A percentile compares a stretch with the other conserved stretches of the same genome.
phyloP scores from a whole-genome alignment of 805 yeast species.

The Myxozyma sirexii region DNA sequence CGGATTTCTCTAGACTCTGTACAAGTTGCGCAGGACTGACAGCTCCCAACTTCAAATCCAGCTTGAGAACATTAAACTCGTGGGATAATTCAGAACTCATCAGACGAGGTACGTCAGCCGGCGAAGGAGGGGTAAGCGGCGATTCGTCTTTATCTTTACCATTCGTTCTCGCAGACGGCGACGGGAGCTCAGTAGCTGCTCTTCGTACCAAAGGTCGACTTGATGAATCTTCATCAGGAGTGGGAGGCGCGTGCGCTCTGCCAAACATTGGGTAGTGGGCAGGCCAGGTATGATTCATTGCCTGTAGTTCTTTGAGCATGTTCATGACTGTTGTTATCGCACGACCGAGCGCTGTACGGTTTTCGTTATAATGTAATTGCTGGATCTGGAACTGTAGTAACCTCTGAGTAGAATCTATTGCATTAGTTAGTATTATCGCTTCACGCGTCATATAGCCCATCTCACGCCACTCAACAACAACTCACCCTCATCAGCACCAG shows the following conservation, averaged over 20 bases:
- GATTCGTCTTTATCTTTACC: conserved; percentile 2
- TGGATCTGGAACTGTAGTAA: conserved; percentile 55
- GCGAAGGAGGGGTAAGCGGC: not conserved
- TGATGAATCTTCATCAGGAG: not conserved
- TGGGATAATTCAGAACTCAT: conserved; percentile 24
- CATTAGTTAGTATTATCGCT: too few relatives aligned
- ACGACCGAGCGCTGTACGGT: conserved; percentile 64
- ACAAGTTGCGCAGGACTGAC: conserved; percentile 47
- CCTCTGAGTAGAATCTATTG: conserved; percentile 29
- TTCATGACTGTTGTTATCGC: conserved; percentile 38
- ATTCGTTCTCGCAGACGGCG: not conserved
- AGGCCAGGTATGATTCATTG: conserved; percentile 38
- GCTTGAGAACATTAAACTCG: conserved; percentile 60
- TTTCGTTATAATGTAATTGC: conserved; percentile 77
- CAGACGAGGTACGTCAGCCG: conserved; percentile 18
- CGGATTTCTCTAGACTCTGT: conserved; percentile 63
- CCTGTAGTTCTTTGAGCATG: conserved; percentile 40
- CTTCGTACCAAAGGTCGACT: conserved; percentile 14
- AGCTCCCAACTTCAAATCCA: conserved; percentile 62
- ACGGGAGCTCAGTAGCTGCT: conserved; percentile 23
- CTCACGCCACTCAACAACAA: not conserved
- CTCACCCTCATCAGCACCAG: not conserved
- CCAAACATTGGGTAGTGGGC: conserved; percentile 40
- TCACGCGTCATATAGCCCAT: too few relatives aligned
- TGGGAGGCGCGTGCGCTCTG: conserved; percentile 2